Conservation (phyloP, 352 stramenopile species). For the Phytophthora pini region DNA sequence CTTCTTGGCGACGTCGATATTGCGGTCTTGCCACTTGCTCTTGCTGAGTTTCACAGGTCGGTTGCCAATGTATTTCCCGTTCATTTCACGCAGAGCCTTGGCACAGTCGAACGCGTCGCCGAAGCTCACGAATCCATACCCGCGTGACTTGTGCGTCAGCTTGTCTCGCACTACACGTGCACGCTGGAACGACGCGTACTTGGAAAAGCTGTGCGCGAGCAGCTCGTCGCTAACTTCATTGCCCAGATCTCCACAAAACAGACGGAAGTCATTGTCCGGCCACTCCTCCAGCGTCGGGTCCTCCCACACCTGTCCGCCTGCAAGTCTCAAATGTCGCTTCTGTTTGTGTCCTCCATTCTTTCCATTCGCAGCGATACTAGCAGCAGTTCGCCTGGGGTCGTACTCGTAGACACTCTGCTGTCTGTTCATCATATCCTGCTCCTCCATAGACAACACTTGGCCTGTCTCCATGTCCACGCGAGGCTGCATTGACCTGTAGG, state of each 20-base stretch:
- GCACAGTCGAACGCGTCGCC: constrained; percentile 94
- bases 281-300: constrained; percentile 94
- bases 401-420: constrained; percentile 90
- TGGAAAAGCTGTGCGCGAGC: constrained; percentile 75
- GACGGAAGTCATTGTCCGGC: constrained; percentile 96
- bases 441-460: constrained; percentile 61
- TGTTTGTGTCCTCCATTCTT: constrained; percentile 24
- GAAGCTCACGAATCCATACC: constrained; percentile 97
- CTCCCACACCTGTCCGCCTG: constrained; percentile 91
- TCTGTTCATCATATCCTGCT: constrained; percentile 83
- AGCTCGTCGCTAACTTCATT: constrained; percentile 94
- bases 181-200: constrained; percentile 81
- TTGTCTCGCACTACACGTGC: constrained; percentile 87
- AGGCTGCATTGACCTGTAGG: constrained; percentile 38
- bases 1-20: constrained; percentile 91
- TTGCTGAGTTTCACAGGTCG: constrained; percentile 95
- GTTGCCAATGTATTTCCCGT: constrained; percentile 96
- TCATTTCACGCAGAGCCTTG: constrained; percentile 95
- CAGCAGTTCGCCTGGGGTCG: constrained; percentile 57
- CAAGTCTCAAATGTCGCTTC: constrained; percentile 73
- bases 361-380: constrained; percentile 31
- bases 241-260: constrained; percentile 96
- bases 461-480: constrained; percentile 79
- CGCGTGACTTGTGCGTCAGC: constrained; percentile 88
- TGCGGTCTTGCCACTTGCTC: constrained; percentile 95